Conservation (phyloP, 2,329 filamentous ascomycete genomes). For the Colletotrichum tropicale region DNA sequence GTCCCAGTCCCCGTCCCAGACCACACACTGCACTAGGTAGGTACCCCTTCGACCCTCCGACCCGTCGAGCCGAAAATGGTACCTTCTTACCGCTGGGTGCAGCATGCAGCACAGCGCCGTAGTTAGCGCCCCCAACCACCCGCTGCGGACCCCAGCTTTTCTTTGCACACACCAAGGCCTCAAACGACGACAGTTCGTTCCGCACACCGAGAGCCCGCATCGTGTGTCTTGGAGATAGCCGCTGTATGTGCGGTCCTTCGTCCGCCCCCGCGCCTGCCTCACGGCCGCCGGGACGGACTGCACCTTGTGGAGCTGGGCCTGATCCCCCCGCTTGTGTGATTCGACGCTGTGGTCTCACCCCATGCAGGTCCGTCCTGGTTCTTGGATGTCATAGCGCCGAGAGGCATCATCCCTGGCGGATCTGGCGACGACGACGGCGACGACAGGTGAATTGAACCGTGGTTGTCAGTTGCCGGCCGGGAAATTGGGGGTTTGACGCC, state of each 20-base stretch:
- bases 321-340: background rate
- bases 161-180: background rate
- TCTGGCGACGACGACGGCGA: background rate
- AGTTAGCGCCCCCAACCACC: background rate
- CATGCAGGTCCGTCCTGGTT: slow-evolving; percentile 12
- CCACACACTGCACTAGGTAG: background rate
- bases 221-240: background rate
- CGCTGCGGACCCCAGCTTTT: background rate
- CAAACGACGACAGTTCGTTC: background rate
- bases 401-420: slow-evolving; percentile 3
- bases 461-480: background rate
- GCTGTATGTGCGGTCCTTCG: background rate
- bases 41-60: background rate
- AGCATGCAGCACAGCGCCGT: background rate
- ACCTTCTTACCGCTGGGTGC: background rate
- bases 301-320: background rate
- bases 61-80: background rate
- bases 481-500: background rate
- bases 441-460: background rate
- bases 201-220: background rate
- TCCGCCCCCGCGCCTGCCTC: background rate
- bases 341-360: background rate
- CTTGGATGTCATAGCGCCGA: slow-evolving; percentile 7
- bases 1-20: background rate
- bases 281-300: background rate